Evolutionary conservation across 2,329 filamentous ascomycete species (phyloP), one percentile per base, ranked within the genome.

Genomic region (Bipolaris sorokiniana): DNA sequence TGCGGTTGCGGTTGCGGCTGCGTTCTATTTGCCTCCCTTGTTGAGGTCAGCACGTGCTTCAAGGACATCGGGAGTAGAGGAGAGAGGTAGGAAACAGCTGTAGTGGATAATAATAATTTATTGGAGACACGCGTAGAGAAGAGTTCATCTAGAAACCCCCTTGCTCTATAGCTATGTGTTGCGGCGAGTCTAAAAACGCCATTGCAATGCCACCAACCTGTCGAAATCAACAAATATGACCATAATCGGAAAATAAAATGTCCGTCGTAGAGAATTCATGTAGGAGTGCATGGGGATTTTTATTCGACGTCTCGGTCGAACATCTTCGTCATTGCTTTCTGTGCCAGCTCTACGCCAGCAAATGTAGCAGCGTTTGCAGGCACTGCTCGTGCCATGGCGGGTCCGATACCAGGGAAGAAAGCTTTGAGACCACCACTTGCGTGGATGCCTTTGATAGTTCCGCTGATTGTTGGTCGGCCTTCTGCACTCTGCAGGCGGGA

Each of bases 341-440:
- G 90, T 41, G 91, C 91, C 75, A 94, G 77, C 81, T 95, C 91
- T 7, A 95, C 90, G 10, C 91, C 90, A 70, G 93, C 79, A 71
- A 99, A 99, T 2, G 95, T 98, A 31, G 95, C 95, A 1, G 95
- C 95, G 75, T 99, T 99, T 9, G 95, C 95, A 6, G 95, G 95
- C 41, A 98, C 92, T 4, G 95, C 95, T 78, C 95, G 88, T 10
- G 92, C 90, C 75, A 99, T 84, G 3, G 95, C 95, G 1, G 95
- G 95, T 0, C 91, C 94, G 67, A 99, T 92, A 22, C 95, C 95
- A 5, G 95, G 95, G 86, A 99, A 99, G 82, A 99, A 99, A 1
- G 95, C 93, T 80, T 89, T 92, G 72, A 90, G 77, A 3, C 95
- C 95, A 31, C 94, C 93, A 70, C 82, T 88, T 34, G 82, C 87